Evolutionary conservation across 805 yeast genomes (phyloP).

Genomic region (Spencermartinsiella europaea): DNA sequence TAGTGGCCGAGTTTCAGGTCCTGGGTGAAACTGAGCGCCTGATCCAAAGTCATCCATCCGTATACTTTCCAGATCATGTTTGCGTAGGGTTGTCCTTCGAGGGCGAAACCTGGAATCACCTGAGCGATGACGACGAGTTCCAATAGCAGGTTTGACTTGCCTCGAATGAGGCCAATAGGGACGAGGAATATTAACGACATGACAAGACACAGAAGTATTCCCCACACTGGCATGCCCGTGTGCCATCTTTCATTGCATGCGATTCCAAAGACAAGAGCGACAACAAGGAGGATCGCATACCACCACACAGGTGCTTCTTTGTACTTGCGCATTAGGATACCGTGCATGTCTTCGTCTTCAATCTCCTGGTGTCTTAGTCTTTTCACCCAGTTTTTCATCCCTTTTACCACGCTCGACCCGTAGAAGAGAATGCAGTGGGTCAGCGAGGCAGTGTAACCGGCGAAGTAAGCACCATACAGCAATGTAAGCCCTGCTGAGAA

Average conservation of each 20-base stretch:
- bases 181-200: conserved; percentile 51
- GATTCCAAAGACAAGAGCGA: conserved; percentile 41
- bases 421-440: neutral
- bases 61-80: conserved; percentile 47
- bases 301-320: conserved; percentile 49
- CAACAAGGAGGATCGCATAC: conserved; percentile 27
- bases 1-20: conserved; percentile 61
- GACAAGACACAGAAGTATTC: conserved; percentile 50
- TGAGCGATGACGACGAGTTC: conserved; percentile 57
- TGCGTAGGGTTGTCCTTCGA: conserved; percentile 56
- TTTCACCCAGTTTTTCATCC: conserved; percentile 1
- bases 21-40: conserved; percentile 38
- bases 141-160: conserved; percentile 54
- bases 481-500: conserved; percentile 45
- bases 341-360: conserved; percentile 15
- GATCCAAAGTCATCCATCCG: conserved; percentile 39
- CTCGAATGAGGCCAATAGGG: conserved; percentile 46
- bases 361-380: conserved; percentile 1
- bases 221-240: conserved; percentile 56
- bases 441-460: conserved; percentile 41
- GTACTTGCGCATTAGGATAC: conserved; percentile 43
- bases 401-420: neutral
- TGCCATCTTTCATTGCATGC: conserved; percentile 37
- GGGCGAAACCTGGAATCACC: conserved; percentile 57
- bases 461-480: conserved; percentile 52